Evolutionary conservation across 345 rosid genomes (phyloP), one percentile per base, ranked within the genome.

Genomic region (Salix exigua): DNA sequence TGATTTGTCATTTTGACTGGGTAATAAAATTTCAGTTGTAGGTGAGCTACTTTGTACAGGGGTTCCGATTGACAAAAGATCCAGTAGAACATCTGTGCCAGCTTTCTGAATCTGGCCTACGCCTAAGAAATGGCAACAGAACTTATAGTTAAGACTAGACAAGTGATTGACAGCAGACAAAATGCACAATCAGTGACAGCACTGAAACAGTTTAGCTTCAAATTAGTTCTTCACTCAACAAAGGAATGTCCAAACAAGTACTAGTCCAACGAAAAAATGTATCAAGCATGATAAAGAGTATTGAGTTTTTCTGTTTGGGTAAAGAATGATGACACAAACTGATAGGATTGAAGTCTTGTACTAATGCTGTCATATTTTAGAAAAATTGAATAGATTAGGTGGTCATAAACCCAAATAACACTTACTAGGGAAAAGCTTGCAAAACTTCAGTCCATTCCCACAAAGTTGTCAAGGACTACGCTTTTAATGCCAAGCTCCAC

Each of bases 61-160:
- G 55, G 91, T 79, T 83, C 98, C 98, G 78, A 93, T 88, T 62
- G 99, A 96, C 86, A 93, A 82, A 76, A 93, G 90, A 90, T 92
- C 98, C 77, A 93, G 80, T 73, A 96, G 90, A 77, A 87, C 89
- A 87, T 96, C 97, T 40, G 97, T 79, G 72, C 93, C 90, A 30
- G 89, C 89, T 81, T 86, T 95, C 73, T 93, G 87, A 83, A 91
- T 87, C 80, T 86, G 91, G 76, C 71, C 85, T 73, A 83, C 64
- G 64, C 88, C 98, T 91, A 68, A 67, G 78, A 73, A 40, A 60
- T 31, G 40, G 33, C 23, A 19, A 62, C 62, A 28, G 31, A 70
- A 31, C 44, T 78, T 30, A 61, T 25, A 73, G 33, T 23, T 25
- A 40, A 68, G 12, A 23, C 16, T 16, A 40, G 64, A 42, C 31